These are phyloP conservation scores for Phytopythium kandeliae DNA, from an alignment of 352 stramenopile species.

Conservation along the genomic window DNA sequence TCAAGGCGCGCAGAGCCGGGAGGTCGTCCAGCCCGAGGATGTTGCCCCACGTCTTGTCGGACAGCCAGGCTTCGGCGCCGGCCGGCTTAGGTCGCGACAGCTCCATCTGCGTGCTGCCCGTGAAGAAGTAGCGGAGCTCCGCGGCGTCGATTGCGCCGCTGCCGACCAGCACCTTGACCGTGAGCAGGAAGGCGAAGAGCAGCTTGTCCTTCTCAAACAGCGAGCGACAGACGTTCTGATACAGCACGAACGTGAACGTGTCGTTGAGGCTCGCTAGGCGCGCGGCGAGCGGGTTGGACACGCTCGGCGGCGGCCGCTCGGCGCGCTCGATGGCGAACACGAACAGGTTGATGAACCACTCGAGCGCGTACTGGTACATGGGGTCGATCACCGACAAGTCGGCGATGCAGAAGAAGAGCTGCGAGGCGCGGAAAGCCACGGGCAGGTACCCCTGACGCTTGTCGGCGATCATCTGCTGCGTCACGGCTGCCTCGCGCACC, in stretches of 20 bases:
- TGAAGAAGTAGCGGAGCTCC: slow-evolving; percentile 91
- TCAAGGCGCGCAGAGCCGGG: slow-evolving; percentile 43
- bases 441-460: slow-evolving; percentile 89
- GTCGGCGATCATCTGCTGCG: slow-evolving; percentile 90
- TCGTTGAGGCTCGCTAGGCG: slow-evolving; percentile 90
- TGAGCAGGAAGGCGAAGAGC: slow-evolving; percentile 93
- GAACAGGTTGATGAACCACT: slow-evolving; percentile 96
- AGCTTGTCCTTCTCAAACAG: slow-evolving; percentile 97
- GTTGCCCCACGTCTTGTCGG: slow-evolving; percentile 89
- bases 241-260: slow-evolving; percentile 93
- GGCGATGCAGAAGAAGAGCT: slow-evolving; percentile 95
- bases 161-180: slow-evolving; percentile 89
- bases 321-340: slow-evolving; percentile 87
- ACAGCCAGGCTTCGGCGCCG: slow-evolving; percentile 61
- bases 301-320: slow-evolving; percentile 45
- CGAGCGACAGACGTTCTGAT: slow-evolving; percentile 94
- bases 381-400: slow-evolving; percentile 91
- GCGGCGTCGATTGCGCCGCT: slow-evolving; percentile 64
- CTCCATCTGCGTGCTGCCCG: slow-evolving; percentile 90
- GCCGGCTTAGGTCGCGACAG: slow-evolving; percentile 66
- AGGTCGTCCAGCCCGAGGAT: slow-evolving; percentile 70
- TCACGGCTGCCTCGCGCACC: slow-evolving; percentile 89
- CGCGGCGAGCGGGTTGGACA: slow-evolving; percentile 36
- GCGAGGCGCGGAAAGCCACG: slow-evolving; percentile 86
- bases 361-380: slow-evolving; percentile 96